Percentiles rank a stretch among this genome's conserved stretches.
phyloP scores from a whole-genome alignment of 2,329 filamentous ascomycete species.

The Aureobasidium leucospermi region DNA sequence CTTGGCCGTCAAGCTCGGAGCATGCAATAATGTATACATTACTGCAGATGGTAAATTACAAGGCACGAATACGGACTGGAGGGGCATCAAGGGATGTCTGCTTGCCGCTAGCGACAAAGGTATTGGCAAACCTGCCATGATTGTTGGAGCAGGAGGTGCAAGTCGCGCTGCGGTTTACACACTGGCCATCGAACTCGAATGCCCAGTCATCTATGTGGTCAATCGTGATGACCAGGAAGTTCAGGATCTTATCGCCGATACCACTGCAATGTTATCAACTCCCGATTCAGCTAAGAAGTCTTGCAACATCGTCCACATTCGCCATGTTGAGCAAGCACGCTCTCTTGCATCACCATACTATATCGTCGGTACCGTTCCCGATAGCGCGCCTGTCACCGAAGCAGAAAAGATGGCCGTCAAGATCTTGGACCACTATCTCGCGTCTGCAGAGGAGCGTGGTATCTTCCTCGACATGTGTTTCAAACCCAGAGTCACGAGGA shows the following conservation, averaged over 20 bases:
- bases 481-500: constrained; percentile 34
- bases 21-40: constrained; percentile 32
- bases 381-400: constrained; percentile 28
- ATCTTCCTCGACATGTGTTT: constrained; percentile 39
- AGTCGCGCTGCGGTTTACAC: constrained; percentile 30
- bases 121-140: constrained; percentile 25
- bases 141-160: constrained; percentile 38
- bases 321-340: constrained; percentile 22
- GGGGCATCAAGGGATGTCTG: constrained; percentile 34
- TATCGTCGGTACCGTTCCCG: constrained; percentile 33
- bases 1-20: constrained; percentile 30
- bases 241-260: constrained; percentile 12
- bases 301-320: constrained; percentile 26
- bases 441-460: constrained; percentile 21
- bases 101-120: constrained; percentile 18
- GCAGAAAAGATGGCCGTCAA: constrained; percentile 24
- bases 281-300: background rate
- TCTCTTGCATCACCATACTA: constrained; percentile 26
- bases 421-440: constrained; percentile 26
- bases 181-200: constrained; percentile 11
- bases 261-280: background rate
- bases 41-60: constrained; percentile 22
- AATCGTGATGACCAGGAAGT: constrained; percentile 18
- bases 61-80: constrained; percentile 40
- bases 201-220: constrained; percentile 15